Percentiles rank a stretch among this genome's conserved stretches.
Conservation (phyloP, 768 basidiomycete species). For the Rhizopogon roseolus region DNA sequence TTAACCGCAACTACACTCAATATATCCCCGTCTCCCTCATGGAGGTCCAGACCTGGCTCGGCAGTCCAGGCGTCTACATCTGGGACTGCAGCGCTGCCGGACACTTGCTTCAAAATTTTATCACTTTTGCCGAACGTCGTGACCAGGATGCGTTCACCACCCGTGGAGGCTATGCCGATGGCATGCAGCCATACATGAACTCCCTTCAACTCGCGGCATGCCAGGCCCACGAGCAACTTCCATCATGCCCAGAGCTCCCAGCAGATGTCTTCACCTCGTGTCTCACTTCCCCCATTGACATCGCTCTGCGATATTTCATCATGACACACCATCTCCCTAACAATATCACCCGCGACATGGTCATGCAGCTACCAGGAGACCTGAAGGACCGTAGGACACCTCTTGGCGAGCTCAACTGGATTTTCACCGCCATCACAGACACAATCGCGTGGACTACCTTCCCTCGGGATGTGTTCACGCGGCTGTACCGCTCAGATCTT, state of each 20-base stretch:
- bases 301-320: slow-evolving; percentile 89
- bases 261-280: slow-evolving; percentile 98
- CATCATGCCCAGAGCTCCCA: slow-evolving; percentile 93
- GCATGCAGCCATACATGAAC: slow-evolving; percentile 70
- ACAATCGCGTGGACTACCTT: slow-evolving; percentile 99
- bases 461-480: slow-evolving; percentile 87
- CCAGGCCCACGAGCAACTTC: slow-evolving; percentile 83
- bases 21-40: slow-evolving; percentile 95
- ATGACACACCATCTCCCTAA: slow-evolving; percentile 85
- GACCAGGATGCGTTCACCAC: slow-evolving; percentile 59
- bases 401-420: slow-evolving; percentile 98
- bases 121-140: slow-evolving; percentile 67
- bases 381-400: slow-evolving; percentile 95
- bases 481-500: slow-evolving; percentile 91
- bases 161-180: slow-evolving; percentile 56
- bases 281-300: slow-evolving; percentile 96
- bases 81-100: slow-evolving; percentile 99
- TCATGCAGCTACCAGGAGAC: slow-evolving; percentile 93
- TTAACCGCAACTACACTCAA: slow-evolving; percentile 95
- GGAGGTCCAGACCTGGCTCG: slow-evolving; percentile 91
- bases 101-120: slow-evolving; percentile 87
- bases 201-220: slow-evolving; percentile 96
- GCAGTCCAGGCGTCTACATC: slow-evolving; percentile 93
- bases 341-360: slow-evolving; percentile 82
- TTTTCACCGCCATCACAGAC: slow-evolving; percentile 97